Base-by-base conservation (phyloP, 331 rosid genomes). In the Stylosanthes scabra region DNA sequence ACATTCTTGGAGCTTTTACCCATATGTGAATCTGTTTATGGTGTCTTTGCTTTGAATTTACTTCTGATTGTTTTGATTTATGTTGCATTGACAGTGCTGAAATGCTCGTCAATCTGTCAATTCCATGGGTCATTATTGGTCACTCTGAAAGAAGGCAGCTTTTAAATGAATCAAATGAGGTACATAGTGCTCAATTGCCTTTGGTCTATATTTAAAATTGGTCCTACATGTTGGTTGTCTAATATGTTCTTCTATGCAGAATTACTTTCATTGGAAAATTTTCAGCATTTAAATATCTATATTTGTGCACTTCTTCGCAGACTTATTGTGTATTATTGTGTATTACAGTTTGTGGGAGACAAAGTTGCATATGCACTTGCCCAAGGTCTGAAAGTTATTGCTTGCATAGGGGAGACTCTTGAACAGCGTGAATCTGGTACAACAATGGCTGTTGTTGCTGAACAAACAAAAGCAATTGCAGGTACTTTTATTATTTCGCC, bases 361-460 rank as follows among this genome's bases (percentile, higher is more conserved):
- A 93, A 93, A 79, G 98, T 93, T 78, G 93, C 92, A 37, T 91
- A 91, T 83, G 97, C 97, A 58, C 88, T 91, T 75, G 69, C 90
- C 55, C 89, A 75, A 79, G 97, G 96, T 44, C 70, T 89, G 72
- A 93, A 93, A 78, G 96, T 91, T 63, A 91, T 93, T 73, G 98
- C 97, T 55, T 93, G 96, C 86, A 88, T 93, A 40, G 97, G 98
- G 28, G 98, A 93, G 90, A 93, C 98, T 49, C 92, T 93, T 71
- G 97, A 91, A 74, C 96, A 93, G 82, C 86, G 96, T 81, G 97
- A 93, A 81, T 86, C 95, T 28, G 95, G 95, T 62, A 81, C 86
- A 29, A 91, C 96, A 16, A 3, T 79, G 59, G 62, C 80, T 46
- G 88, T 93, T 74, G 93, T 93, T 79, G 66, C 95, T 42, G 92